A percentile compares a stretch with the other conserved stretches of the same genome.
phyloP scores from a whole-genome alignment of 2,329 filamentous ascomycete genomes.

The Pyricularia grisea region DNA sequence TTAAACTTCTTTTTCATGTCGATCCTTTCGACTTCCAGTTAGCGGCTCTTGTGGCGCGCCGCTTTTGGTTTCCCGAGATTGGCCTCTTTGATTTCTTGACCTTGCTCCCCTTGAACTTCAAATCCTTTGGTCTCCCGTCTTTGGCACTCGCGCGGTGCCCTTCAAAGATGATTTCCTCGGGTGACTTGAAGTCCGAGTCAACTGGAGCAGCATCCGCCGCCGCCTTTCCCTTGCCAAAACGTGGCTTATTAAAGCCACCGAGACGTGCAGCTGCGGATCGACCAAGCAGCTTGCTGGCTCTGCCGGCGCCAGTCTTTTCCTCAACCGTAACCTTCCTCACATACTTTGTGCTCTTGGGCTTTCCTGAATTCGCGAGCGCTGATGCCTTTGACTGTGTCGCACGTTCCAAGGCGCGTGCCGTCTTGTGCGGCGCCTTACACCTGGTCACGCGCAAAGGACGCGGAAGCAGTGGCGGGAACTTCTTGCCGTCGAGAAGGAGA shows the following conservation, averaged over 20 bases:
- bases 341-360: constrained; percentile 42
- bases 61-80: constrained; percentile 35
- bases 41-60: constrained; percentile 11
- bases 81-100: constrained; percentile 33
- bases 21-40: constrained; percentile 9
- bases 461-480: constrained; percentile 89
- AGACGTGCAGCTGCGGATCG: constrained; percentile 48
- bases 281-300: constrained; percentile 65
- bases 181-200: constrained; percentile 36
- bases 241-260: constrained; percentile 16
- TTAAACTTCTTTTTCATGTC: background rate
- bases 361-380: constrained; percentile 15
- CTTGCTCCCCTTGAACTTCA: constrained; percentile 43
- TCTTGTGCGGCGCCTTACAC: constrained; percentile 65
- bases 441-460: constrained; percentile 77
- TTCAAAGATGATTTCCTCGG: constrained; percentile 71
- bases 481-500: constrained; percentile 79
- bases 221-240: constrained; percentile 11
- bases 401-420: constrained; percentile 38
- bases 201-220: background rate
- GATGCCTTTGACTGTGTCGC: constrained; percentile 30
- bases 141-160: constrained; percentile 63
- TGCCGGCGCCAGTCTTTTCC: constrained; percentile 62
- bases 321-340: constrained; percentile 58
- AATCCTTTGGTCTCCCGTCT: constrained; percentile 53